A percentile compares a stretch with the other conserved stretches of the same genome.
These are phyloP conservation scores for Amanita brunnescens DNA, from an alignment of 768 basidiomycete species.

Conservation along the genomic window DNA sequence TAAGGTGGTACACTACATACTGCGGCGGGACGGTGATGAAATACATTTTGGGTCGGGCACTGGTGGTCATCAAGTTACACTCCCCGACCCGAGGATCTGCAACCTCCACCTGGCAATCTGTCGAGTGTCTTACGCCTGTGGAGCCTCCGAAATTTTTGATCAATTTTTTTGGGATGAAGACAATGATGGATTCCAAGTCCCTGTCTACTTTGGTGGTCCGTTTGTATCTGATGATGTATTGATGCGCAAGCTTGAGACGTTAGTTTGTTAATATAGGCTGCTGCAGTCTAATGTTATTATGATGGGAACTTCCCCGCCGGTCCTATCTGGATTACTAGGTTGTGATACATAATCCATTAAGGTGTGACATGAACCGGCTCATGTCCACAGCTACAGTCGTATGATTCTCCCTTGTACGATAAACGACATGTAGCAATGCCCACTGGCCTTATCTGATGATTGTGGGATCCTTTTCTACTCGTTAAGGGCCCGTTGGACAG, in stretches of 20 bases:
- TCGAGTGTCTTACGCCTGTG: not conserved
- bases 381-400: not conserved
- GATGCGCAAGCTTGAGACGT: conserved; percentile 1
- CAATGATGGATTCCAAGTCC: conserved; percentile 6
- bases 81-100: conserved; percentile 7
- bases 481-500: not conserved
- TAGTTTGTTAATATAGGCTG: conserved; percentile 2
- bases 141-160: conserved; percentile 7
- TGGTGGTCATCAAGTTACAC: not conserved
- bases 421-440: not conserved
- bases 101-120: conserved; percentile 7
- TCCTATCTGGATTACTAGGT: not conserved
- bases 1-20: not conserved
- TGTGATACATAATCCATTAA: not conserved
- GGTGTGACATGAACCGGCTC: not conserved
- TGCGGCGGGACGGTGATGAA: conserved; percentile 2
- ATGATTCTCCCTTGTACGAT: not conserved
- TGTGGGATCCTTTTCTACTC: not conserved
- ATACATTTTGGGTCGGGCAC: conserved; percentile 4
- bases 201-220: conserved; percentile 1
- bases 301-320: not conserved
- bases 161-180: conserved; percentile 8
- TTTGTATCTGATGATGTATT: not conserved
- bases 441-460: not conserved
- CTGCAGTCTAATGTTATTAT: not conserved